Evolutionary conservation across 768 basidiomycete species (phyloP).

Genomic region (Mycena epipterygia): DNA sequence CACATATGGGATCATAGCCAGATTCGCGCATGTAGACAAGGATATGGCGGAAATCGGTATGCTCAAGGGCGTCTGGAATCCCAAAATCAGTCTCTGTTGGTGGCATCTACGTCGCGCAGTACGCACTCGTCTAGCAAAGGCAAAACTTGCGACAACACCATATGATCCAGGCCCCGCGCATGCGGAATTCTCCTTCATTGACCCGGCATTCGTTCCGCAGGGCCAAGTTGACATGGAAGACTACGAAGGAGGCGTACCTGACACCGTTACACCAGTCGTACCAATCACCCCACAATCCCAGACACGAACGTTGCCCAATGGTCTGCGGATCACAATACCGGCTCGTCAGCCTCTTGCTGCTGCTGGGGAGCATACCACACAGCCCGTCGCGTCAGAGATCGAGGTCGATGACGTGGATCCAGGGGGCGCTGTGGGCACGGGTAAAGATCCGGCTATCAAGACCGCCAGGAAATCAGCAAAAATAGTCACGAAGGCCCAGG

Average conservation of each 20-base stretch:
- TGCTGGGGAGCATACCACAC: no score
- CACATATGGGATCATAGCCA: constrained; percentile 19
- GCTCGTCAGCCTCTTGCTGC: neutral
- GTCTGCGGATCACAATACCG: constrained; percentile 4
- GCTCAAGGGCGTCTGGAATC: constrained; percentile 21
- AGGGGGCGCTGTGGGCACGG: no score
- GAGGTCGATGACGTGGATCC: no score
- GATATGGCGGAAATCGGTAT: constrained; percentile 36
- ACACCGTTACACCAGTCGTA: neutral
- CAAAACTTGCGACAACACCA: constrained; percentile 37
- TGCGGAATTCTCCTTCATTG: constrained; percentile 33
- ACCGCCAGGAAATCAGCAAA: no score
- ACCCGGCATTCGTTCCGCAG: constrained; percentile 17
- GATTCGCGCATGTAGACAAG: constrained; percentile 36
- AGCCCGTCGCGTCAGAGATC: no score
- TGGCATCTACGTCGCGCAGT: constrained; percentile 33
- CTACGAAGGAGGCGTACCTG: constrained; percentile 13
- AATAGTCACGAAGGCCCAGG: no score
- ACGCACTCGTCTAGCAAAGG: constrained; percentile 1
- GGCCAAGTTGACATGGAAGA: constrained; percentile 2
- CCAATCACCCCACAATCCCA: neutral
- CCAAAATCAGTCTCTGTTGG: constrained; percentile 37
- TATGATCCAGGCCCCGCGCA: constrained; percentile 29
- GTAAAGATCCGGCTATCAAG: no score
- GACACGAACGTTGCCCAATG: neutral